Base-by-base conservation (phyloP, 2,329 filamentous ascomycete genomes). In the Fusarium verticillioides region DNA sequence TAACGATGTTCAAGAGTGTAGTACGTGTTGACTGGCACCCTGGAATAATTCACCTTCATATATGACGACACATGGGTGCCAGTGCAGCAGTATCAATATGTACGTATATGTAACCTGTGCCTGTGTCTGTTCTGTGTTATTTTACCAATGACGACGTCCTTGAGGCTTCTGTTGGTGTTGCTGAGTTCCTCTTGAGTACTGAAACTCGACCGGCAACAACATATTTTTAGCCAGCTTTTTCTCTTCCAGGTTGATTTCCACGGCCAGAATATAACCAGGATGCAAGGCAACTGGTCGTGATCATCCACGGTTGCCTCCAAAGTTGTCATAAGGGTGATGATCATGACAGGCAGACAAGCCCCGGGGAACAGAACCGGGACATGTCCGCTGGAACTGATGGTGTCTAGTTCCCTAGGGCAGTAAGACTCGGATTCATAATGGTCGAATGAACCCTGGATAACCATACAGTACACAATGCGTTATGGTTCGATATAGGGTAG, bases 401-500 rank as follows among this genome's bases (percentile, higher is more conserved):
- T 57, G 39, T 42, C 54, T 16, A 46, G 42, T 32, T 62, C n/a
- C 43, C 32, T 28, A 23, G 26, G 23, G 11, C 40, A 46, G 47
- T 13, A 28, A 42, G 60, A 18, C 32, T 26, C 9, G 9, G 16
- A 9, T 21, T 40, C 16, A 43, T 23, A 60, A 32, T 66, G 37
- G 50, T 16, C 36, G 9, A 34, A 26, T 36, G n/a, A 28, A 36
- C 28, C 23, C 16, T 18, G 11, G n/a, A 26, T 37, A 28, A 50
- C 32, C 28, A 39, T 36, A 18, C 23, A 30, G 23, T 36, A 26
- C 42, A 58, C 10, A 28, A 26, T 16, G 43, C 26, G 26, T 23
- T 15, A 34, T 28, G 42, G 19, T 26, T 47, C 23, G 30, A 63
- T 69, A 53, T 69, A 69, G 66, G 66, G 66, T 69, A 69, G 34